Evolutionary conservation across 1,284 basidiomycete species (phyloP), one percentile per base, ranked within the genome.

Genomic region (Apiotrichum veenhuisii): DNA sequence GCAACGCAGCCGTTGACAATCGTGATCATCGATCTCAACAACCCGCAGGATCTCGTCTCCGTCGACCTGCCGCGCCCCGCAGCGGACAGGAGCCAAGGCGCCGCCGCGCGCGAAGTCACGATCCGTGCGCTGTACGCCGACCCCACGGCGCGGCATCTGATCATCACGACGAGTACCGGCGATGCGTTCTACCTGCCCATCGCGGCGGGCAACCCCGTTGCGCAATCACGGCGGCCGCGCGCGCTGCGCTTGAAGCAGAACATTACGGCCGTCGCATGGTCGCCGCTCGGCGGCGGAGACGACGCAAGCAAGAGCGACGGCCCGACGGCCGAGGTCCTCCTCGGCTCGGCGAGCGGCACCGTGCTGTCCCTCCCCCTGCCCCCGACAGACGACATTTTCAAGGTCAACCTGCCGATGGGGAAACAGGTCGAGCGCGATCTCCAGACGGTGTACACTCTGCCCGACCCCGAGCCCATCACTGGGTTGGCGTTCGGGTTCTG

Each of bases 241-340:
- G 85, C 82, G 37, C 77, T 96, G 46, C 87, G 91, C 68, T 87
- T 94, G 72, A 87, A 91, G 71, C 88, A 93, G 80, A 81, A 90
- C 65, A 87, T 98, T 62, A 91, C 94, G 68, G 87, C 90, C 60
- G 82, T 97, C n/a, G 90, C 90, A 0, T 98, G 95, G 95, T 92
- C 93, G 67, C 79, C 87, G n/a, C 82, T 67, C 14, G 66, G 68
- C 3, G 40, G 48, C 11, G 56, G 55, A 20, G 40, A 58, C 12
- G n/a, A n/a, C n/a, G n/a, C n/a, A n/a, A n/a, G n/a, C n/a, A 18
- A 33, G 9, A 25, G 27, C n/a, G 44, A 46, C 17, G 30, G 50
- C 1, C 67, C 74, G 3, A 52, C 68, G 2, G 71, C 74, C 1
- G 71, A 73, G 54, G 68, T 72, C 57, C 82, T 98, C n/a, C 83